Conservation (phyloP, 306 rosid species). For the Pyrus pyrifolia region DNA sequence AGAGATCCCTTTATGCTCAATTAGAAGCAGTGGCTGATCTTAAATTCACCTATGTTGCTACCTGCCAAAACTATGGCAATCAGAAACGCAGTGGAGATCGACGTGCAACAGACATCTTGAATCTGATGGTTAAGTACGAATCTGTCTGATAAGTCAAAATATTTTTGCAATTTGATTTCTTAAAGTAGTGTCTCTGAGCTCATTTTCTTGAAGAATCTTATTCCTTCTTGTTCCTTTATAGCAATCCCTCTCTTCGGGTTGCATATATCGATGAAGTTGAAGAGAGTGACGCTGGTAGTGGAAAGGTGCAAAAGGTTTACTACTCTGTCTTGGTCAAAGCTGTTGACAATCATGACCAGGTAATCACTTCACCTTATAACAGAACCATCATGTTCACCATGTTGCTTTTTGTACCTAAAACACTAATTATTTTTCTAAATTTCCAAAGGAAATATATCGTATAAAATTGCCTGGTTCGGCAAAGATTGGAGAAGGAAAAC, state of each 20-base stretch:
- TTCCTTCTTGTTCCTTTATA: slow-evolving; percentile 21
- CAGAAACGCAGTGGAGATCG: slow-evolving; percentile 97
- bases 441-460: slow-evolving; percentile 74
- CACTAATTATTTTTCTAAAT: slow-evolving; percentile 29
- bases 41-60: slow-evolving; percentile 91
- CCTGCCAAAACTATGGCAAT: slow-evolving; percentile 94
- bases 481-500: slow-evolving; percentile 97
- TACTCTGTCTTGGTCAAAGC: slow-evolving; percentile 92
- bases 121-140: slow-evolving; percentile 95
- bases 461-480: slow-evolving; percentile 86
- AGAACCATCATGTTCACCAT: slow-evolving; percentile 3
- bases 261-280: slow-evolving; percentile 97
- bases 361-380: slow-evolving; percentile 24
- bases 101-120: slow-evolving; percentile 90
- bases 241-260: slow-evolving; percentile 94
- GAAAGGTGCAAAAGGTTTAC: slow-evolving; percentile 80
- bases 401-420: background rate
- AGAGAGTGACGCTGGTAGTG: slow-evolving; percentile 64
- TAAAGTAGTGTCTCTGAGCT: slow-evolving; percentile 8
- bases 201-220: slow-evolving; percentile 24
- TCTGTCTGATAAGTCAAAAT: slow-evolving; percentile 21
- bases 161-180: slow-evolving; percentile 17
- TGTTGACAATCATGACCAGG: slow-evolving; percentile 87
- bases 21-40: slow-evolving; percentile 92
- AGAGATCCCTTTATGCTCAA: slow-evolving; percentile 86